These are phyloP conservation scores for Boletales sp. DNA, from an alignment of 768 basidiomycete species.

Conservation along the genomic window DNA sequence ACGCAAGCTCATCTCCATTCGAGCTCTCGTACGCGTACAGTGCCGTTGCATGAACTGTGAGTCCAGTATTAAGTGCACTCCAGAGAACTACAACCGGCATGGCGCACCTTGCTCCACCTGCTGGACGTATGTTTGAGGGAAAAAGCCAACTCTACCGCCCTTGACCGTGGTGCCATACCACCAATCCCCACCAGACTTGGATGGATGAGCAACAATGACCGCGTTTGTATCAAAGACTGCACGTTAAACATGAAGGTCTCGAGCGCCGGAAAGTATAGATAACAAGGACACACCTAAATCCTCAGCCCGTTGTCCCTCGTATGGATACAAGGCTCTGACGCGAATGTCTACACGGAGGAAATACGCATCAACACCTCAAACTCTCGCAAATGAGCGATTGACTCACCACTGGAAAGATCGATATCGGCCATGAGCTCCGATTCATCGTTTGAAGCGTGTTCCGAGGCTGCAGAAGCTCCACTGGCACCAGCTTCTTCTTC, in stretches of 20 bases:
- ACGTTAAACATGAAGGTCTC: neutral
- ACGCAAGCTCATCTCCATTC: conserved; percentile 80
- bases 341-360: conserved; percentile 51
- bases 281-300: conserved; percentile 63
- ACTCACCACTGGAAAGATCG: conserved; percentile 58
- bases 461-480: conserved; percentile 52
- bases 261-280: neutral
- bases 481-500: conserved; percentile 43
- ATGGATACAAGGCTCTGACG: conserved; percentile 79
- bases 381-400: neutral
- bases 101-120: conserved; percentile 56
- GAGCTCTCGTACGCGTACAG: conserved; percentile 71
- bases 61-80: neutral
- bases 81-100: neutral
- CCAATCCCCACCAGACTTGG: conserved; percentile 86
- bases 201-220: conserved; percentile 77
- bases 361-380: neutral
- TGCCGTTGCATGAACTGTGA: conserved; percentile 66
- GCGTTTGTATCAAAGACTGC: conserved; percentile 79
- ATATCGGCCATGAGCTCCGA: conserved; percentile 68
- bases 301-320: conserved; percentile 81
- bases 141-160: conserved; percentile 73
- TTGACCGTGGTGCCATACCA: conserved; percentile 78
- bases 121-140: conserved; percentile 88
- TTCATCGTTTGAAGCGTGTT: conserved; percentile 35